Base-by-base conservation (phyloP, 2,329 filamentous ascomycete species). In the Cordyceps javanica region DNA sequence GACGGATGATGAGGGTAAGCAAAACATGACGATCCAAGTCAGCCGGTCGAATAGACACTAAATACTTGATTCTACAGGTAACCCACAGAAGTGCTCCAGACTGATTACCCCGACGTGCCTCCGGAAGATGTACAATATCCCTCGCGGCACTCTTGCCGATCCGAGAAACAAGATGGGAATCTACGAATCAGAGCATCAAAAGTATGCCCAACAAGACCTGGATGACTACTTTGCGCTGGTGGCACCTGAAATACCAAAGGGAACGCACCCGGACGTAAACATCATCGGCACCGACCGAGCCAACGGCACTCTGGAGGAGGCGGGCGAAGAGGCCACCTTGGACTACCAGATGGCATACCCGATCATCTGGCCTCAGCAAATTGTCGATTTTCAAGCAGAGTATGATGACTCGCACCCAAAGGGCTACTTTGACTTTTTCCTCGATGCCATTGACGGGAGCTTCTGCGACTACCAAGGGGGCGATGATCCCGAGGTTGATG, bases 381-480 rank as follows among this genome's bases (percentile, higher is more conserved):
- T 75, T 0, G 73, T 75, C 2, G 64, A 77, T 2, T 78, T 70
- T 62, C 51, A 34, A 34, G 67, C 65, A 14, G 67, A 65, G 63
- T 59, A 62, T n/a, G 32, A 51, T 34, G 9, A n/a, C 1, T 16
- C 36, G 4, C 34, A 41, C 7, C 34, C 34, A 0, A 11, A 41
- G 1, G 25, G 25, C 13, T 44, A 41, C 13, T 44, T 54, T 16
- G 39, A 54, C 39, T 44, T 44, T 36, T 78, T 81, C 64, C 72
- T 78, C 44, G 77, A 81, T 57, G 79, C 78, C 30, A 71, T 81
- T 41, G 78, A 81, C 61, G 78, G 77, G 3, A 75, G 72, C 9
- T 78, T 75, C 61, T 70, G 70, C n/a, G 77, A 77, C 1, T 80
- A 71, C 58, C 74, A 79, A 62, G 77, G 70, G 0, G 80, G 79